These are phyloP conservation scores for Microcyclosporella mali DNA, from an alignment of 2,329 filamentous ascomycete genomes.

Conservation along the genomic window DNA sequence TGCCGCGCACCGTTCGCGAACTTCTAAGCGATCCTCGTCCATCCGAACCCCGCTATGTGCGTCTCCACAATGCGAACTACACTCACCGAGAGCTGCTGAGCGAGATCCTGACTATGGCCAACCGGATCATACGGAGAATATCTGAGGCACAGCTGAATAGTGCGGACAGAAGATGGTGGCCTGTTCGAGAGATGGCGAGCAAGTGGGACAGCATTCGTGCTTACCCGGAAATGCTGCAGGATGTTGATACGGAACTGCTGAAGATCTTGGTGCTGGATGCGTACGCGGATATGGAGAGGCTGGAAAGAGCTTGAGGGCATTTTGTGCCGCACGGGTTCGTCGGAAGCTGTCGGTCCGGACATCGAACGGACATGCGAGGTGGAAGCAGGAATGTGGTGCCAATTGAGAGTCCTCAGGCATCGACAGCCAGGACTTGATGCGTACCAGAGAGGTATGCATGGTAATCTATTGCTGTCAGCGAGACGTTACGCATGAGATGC, in stretches of 20 bases:
- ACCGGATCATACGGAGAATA: constrained; percentile 9
- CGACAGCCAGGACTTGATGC: too few species aligned
- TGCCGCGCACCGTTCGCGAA: constrained; percentile 12
- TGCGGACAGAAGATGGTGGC: constrained; percentile 11
- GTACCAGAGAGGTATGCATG: too few species aligned
- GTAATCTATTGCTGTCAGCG: too few species aligned
- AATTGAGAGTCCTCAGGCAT: not conserved
- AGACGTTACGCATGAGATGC: too few species aligned
- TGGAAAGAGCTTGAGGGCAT: constrained; percentile 1
- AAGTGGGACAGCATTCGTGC: constrained; percentile 17
- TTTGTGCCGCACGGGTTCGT: not conserved
- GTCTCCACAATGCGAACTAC: constrained; percentile 13
- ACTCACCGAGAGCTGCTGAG: constrained; percentile 9
- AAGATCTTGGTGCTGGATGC: constrained; percentile 18
- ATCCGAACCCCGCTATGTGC: constrained; percentile 12
- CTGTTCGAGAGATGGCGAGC: constrained; percentile 14
- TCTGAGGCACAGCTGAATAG: constrained; percentile 12
- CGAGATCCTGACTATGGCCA: constrained; percentile 15
- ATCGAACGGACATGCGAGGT: not conserved
- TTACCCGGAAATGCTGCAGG: constrained; percentile 18
- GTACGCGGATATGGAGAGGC: constrained; percentile 14
- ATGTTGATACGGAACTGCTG: constrained; percentile 13
- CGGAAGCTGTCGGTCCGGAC: not conserved
- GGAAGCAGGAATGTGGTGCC: not conserved
- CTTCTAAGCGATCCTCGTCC: constrained; percentile 9